Conservation (phyloP, 352 stramenopile species). For the Phytopythium aichiense region DNA sequence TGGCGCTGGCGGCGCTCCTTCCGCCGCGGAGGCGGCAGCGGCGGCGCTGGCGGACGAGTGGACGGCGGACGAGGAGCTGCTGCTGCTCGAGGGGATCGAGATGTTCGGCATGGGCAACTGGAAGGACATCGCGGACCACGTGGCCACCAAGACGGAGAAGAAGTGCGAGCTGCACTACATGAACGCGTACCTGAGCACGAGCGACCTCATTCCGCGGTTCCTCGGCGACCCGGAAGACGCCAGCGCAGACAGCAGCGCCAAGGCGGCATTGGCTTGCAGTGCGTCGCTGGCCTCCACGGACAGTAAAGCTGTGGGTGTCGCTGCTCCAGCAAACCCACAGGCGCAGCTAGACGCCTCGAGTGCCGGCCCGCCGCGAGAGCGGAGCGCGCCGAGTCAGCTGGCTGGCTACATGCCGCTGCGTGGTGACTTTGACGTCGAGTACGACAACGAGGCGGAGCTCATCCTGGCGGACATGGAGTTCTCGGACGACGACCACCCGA, state of each 20-base stretch:
- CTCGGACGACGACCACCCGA: slow-evolving; percentile 86
- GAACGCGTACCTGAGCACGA: slow-evolving; percentile 60
- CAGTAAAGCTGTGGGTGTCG: background rate
- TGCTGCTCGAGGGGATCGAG: slow-evolving; percentile 94
- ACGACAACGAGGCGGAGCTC: slow-evolving; percentile 96
- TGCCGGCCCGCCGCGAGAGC: slow-evolving; percentile 14
- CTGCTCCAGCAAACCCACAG: background rate
- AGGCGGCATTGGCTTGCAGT: background rate
- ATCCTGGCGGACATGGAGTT: slow-evolving; percentile 96
- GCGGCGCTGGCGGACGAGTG: slow-evolving; percentile 37
- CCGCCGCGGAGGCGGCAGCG: slow-evolving; percentile 9
- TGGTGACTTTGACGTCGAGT: slow-evolving; percentile 97
- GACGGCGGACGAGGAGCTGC: slow-evolving; percentile 95
- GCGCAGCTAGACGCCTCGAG: background rate
- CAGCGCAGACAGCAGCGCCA: background rate
- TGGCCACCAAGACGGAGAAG: slow-evolving; percentile 81
- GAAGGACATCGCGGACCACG: slow-evolving; percentile 89
- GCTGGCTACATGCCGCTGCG: slow-evolving; percentile 96
- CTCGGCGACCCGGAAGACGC: slow-evolving; percentile 36
- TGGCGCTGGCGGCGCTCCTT: slow-evolving; percentile 13
- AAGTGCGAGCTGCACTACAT: slow-evolving; percentile 91
- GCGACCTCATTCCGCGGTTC: slow-evolving; percentile 63
- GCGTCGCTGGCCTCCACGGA: background rate
- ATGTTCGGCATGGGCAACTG: slow-evolving; percentile 97
- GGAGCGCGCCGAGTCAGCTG: slow-evolving; percentile 26